Conservation (phyloP, 2,329 filamentous ascomycete genomes). For the Fusarium hostae region DNA sequence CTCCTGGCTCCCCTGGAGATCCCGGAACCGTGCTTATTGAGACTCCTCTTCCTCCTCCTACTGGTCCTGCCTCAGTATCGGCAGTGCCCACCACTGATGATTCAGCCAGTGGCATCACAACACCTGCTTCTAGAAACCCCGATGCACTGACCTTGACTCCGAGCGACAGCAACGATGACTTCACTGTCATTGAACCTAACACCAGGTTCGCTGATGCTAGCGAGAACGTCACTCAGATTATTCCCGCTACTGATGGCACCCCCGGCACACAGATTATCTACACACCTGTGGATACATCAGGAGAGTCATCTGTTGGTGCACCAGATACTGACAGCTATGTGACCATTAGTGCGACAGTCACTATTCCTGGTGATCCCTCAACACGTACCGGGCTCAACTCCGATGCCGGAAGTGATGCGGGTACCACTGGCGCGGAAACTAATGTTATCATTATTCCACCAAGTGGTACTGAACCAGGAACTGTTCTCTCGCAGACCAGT, state of each 20-base stretch:
- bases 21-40: slow-evolving; percentile 30
- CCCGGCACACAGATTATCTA: slow-evolving; percentile 29
- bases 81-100: slow-evolving; percentile 10
- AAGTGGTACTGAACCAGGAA: slow-evolving; percentile 35
- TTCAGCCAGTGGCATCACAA: background rate
- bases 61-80: slow-evolving; percentile 6
- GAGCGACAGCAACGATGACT: slow-evolving; percentile 21
- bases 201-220: slow-evolving; percentile 27
- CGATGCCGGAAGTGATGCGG: background rate
- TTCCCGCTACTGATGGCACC: slow-evolving; percentile 18
- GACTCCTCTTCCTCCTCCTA: slow-evolving; percentile 6
- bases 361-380: slow-evolving; percentile 31
- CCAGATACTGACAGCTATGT: slow-evolving; percentile 15
- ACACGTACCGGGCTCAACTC: slow-evolving; percentile 10
- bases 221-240: slow-evolving; percentile 26
- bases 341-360: slow-evolving; percentile 23
- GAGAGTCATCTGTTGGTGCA: background rate
- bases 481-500: slow-evolving; percentile 29
- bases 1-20: slow-evolving; percentile 18
- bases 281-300: slow-evolving; percentile 18
- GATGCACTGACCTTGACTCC: slow-evolving; percentile 26
- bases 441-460: slow-evolving; percentile 35
- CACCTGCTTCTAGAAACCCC: slow-evolving; percentile 9
- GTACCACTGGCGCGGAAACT: slow-evolving; percentile 26
- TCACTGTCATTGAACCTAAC: slow-evolving; percentile 29